Conservation (phyloP, 352 stramenopile genomes). For the Aphanomyces euteiches region DNA sequence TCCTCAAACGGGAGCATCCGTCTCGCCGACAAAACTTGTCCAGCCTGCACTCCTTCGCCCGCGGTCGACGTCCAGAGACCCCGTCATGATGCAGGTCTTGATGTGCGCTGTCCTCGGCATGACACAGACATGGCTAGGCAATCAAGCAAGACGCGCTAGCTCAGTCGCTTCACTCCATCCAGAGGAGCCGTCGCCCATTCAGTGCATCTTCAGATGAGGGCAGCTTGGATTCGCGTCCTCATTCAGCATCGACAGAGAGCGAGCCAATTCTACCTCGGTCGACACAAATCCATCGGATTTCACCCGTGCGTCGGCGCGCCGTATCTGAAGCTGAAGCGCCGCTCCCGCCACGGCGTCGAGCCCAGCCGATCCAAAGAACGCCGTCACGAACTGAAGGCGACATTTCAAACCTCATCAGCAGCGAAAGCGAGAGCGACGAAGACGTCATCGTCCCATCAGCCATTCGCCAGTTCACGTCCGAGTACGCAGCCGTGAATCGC, state of each 20-base stretch:
- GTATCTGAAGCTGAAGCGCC: neutral
- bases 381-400: slow-evolving; percentile 40
- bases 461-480: slow-evolving; percentile 45
- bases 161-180: neutral
- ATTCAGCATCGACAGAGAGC: too few species aligned
- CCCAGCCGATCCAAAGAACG: neutral
- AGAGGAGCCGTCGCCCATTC: neutral
- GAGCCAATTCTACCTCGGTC: too few species aligned
- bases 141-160: neutral
- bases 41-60: neutral
- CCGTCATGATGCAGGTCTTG: slow-evolving; percentile 1
- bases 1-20: too few species aligned
- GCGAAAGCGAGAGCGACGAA: slow-evolving; percentile 70
- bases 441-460: slow-evolving; percentile 47
- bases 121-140: neutral
- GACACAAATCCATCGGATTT: too few species aligned
- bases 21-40: neutral
- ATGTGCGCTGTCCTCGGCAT: too few species aligned
- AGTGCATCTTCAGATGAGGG: neutral
- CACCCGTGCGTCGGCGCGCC: too few species aligned
- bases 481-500: slow-evolving; percentile 44
- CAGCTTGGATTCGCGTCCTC: neutral
- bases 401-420: slow-evolving; percentile 73
- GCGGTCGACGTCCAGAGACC: neutral
- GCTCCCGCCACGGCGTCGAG: neutral